A percentile compares a stretch with the other conserved stretches of the same genome.
phyloP scores from a whole-genome alignment of 2,329 filamentous ascomycete species.

The Colletotrichum caudatum region DNA sequence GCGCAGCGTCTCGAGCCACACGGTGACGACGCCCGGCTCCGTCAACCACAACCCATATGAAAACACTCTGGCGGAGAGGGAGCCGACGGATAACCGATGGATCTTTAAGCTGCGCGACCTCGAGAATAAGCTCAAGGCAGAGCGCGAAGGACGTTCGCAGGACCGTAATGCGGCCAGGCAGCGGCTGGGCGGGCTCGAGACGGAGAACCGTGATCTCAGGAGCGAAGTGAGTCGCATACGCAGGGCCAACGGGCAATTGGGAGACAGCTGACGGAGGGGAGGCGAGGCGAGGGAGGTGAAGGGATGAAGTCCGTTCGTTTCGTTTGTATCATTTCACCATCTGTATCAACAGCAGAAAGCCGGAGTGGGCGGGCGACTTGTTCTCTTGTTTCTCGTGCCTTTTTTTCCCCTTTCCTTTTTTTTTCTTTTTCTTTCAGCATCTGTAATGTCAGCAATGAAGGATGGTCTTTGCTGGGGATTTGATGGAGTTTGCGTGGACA shows the following conservation, averaged over 20 bases:
- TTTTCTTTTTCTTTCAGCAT: constrained; percentile 2
- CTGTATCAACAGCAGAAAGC: constrained; percentile 21
- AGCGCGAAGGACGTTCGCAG: constrained; percentile 85
- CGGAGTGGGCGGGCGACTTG: constrained; percentile 6
- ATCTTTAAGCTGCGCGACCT: constrained; percentile 87
- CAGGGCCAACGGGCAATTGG: constrained; percentile 35
- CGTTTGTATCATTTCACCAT: constrained; percentile 11
- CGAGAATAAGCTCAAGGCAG: constrained; percentile 88
- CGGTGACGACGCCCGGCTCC: constrained; percentile 27
- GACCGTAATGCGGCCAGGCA: constrained; percentile 87
- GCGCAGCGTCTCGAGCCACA: constrained; percentile 46
- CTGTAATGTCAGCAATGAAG: constrained; percentile 18
- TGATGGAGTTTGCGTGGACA: constrained; percentile 28
- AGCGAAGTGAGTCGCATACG: constrained; percentile 65
- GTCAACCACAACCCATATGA: constrained; percentile 38
- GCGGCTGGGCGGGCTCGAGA: constrained; percentile 79
- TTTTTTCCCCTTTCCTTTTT: neutral
- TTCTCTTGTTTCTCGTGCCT: constrained; percentile 10
- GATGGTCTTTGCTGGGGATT: constrained; percentile 23
- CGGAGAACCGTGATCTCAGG: constrained; percentile 78
- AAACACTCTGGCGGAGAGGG: constrained; percentile 49
- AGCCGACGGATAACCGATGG: constrained; percentile 77
- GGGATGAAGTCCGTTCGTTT: constrained; percentile 2
- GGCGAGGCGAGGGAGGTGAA: neutral
- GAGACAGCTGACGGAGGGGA: neutral